A percentile compares a stretch with the other conserved stretches of the same genome.
Conservation (phyloP, 805 yeast genomes). For the Pichia nakasei region DNA sequence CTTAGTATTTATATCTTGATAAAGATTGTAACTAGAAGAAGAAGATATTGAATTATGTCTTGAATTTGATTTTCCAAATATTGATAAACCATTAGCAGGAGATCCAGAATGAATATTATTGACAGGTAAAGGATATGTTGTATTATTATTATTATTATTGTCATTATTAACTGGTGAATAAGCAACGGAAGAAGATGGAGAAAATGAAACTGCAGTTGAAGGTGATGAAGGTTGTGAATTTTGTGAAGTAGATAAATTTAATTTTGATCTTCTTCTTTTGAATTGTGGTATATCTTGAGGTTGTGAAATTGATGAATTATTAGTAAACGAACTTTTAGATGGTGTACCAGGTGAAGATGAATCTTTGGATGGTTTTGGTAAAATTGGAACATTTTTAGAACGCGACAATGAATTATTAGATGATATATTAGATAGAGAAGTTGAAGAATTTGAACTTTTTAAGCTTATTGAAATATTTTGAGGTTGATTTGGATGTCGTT, state of each 20-base stretch:
- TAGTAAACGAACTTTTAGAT: conserved; percentile 9
- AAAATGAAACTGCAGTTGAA: conserved; percentile 5
- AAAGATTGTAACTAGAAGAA: conserved; percentile 17
- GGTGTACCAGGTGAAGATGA: conserved; percentile 21
- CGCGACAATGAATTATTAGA: conserved; percentile 6
- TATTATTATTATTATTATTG: neutral
- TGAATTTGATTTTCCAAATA: conserved; percentile 13
- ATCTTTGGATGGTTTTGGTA: conserved; percentile 25
- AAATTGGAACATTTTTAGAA: conserved; percentile 26
- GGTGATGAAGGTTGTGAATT: conserved; percentile 24
- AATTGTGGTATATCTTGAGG: conserved; percentile 25
- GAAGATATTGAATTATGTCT: conserved; percentile 21
- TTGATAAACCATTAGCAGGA: conserved; percentile 12
- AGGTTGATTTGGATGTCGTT: neutral
- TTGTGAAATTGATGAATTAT: conserved; percentile 13
- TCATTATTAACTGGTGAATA: conserved; percentile 16
- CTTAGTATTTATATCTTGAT: conserved; percentile 21
- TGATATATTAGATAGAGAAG: conserved; percentile 1
- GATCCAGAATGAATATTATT: conserved; percentile 4
- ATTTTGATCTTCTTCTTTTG: conserved; percentile 26
- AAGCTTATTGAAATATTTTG: conserved; percentile 7
- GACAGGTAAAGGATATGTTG: neutral
- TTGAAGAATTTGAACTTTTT: neutral
- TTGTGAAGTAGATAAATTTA: conserved; percentile 10
- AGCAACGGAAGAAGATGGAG: conserved; percentile 8